These are phyloP conservation scores for Myriangium duriaei DNA, from an alignment of 2,329 filamentous ascomycete genomes.

Conservation along the genomic window DNA sequence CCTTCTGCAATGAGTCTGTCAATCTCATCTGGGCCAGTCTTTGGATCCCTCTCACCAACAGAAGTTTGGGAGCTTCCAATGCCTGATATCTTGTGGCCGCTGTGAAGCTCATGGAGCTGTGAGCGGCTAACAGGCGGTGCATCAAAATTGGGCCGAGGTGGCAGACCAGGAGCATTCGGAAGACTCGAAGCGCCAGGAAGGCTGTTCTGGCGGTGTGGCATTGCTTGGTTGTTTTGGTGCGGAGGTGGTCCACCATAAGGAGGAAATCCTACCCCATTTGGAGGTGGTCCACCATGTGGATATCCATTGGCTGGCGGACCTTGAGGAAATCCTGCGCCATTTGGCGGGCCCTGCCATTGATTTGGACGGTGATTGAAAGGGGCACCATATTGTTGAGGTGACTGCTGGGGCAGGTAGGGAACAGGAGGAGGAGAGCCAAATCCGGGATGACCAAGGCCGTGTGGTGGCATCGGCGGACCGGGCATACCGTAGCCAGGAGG, in stretches of 20 bases:
- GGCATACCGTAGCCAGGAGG: constrained; percentile 3
- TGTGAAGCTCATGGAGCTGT: constrained; percentile 46
- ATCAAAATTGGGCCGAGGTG: constrained; percentile 47
- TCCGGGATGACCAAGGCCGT: not conserved
- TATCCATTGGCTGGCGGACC: no score
- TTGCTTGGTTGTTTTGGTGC: not conserved
- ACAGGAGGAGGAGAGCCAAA: constrained; percentile 6
- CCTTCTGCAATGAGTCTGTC: not conserved
- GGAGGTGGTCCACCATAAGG: constrained; percentile 25
- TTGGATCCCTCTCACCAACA: no score
- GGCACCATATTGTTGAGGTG: constrained; percentile 14
- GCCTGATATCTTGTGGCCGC: constrained; percentile 28
- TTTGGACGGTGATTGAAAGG: constrained; percentile 15
- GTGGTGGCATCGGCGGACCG: not conserved
- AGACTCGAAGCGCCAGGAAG: no score
- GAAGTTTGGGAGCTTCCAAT: not conserved
- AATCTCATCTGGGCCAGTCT: not conserved
- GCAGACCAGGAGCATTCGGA: constrained; percentile 47
- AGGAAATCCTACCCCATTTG: constrained; percentile 11
- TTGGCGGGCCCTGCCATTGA: constrained; percentile 26
- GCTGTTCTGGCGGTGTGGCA: constrained; percentile 35
- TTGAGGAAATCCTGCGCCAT: constrained; percentile 6
- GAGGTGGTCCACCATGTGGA: no score
- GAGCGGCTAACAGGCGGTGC: constrained; percentile 41
- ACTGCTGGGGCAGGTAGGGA: not conserved